Evolutionary conservation across 1,284 basidiomycete species (phyloP).

Genomic region (Cutaneotrichosporon sp.): DNA sequence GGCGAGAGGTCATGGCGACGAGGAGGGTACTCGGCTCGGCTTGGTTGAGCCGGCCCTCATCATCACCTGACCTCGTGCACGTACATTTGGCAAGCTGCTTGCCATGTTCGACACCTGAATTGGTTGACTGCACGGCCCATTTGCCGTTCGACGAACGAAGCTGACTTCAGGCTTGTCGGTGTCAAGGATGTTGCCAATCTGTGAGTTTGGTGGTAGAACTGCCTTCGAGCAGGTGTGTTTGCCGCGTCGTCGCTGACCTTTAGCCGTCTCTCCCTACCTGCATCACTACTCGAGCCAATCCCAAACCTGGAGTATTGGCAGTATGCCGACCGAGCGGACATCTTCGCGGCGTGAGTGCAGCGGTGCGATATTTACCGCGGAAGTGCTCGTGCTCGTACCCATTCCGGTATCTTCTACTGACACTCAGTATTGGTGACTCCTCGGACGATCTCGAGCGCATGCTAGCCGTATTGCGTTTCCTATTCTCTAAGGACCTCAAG

Average conservation of each 20-base stretch:
- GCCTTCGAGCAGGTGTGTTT: no score
- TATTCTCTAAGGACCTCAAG: conserved; percentile 92
- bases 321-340: conserved; percentile 86
- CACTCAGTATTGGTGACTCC: conserved; percentile 76
- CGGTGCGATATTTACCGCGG: no score
- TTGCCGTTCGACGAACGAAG: background rate
- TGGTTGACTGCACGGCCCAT: no score
- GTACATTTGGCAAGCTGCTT: background rate
- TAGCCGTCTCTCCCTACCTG: conserved; percentile 66
- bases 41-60: background rate
- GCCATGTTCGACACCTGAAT: background rate
- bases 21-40: background rate
- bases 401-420: no score
- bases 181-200: conserved; percentile 88
- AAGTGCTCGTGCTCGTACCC: no score
- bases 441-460: conserved; percentile 87
- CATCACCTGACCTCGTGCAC: background rate
- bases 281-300: conserved; percentile 81
- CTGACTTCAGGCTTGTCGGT: conserved; percentile 47
- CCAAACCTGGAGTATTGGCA: conserved; percentile 95
- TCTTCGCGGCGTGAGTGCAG: conserved; percentile 72
- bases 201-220: conserved; percentile 54
- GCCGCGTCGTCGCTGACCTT: no score
- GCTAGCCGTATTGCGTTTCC: conserved; percentile 81
- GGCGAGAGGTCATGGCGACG: background rate